Evolutionary conservation across 192 early-diverging fungal species (phyloP).

Genomic region (Coemansia sp.): DNA sequence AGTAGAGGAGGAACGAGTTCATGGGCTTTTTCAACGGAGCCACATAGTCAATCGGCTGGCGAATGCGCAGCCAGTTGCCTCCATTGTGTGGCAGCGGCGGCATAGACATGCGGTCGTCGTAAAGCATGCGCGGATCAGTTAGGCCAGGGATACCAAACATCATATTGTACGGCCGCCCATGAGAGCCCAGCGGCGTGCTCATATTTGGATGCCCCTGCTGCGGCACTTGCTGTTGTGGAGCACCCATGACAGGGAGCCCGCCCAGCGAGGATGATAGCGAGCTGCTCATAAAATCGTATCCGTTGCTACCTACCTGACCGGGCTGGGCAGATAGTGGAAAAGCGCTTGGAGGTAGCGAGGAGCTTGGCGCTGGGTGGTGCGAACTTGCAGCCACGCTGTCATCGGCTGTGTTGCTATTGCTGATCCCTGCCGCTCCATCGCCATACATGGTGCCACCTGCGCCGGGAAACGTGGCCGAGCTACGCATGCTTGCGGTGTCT

Average conservation of each 20-base stretch:
- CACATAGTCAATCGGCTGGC: constrained; percentile 52
- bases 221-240: constrained; percentile 12
- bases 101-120: constrained; percentile 43
- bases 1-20: constrained; percentile 69
- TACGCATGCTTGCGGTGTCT: constrained; percentile 3
- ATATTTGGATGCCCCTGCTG: constrained; percentile 7
- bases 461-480: constrained; percentile 6
- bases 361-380: not conserved
- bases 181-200: constrained; percentile 15
- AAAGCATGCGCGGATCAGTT: constrained; percentile 31
- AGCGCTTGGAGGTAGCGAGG: not conserved
- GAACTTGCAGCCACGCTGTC: not conserved
- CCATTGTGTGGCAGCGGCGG: constrained; percentile 27
- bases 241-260: not conserved
- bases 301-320: constrained; percentile 8
- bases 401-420: not conserved
- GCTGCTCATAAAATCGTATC: constrained; percentile 14
- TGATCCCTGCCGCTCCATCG: not conserved
- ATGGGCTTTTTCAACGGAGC: constrained; percentile 62
- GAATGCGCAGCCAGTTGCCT: constrained; percentile 42
- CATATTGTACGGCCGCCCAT: constrained; percentile 44
- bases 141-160: constrained; percentile 43
- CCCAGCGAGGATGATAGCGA: constrained; percentile 12
- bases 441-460: not conserved
- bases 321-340: constrained; percentile 1